Evolutionary conservation across 495 filamentous ascomycete genomes (phyloP).

Genomic region (Podospora bellae-mahoneyi): DNA sequence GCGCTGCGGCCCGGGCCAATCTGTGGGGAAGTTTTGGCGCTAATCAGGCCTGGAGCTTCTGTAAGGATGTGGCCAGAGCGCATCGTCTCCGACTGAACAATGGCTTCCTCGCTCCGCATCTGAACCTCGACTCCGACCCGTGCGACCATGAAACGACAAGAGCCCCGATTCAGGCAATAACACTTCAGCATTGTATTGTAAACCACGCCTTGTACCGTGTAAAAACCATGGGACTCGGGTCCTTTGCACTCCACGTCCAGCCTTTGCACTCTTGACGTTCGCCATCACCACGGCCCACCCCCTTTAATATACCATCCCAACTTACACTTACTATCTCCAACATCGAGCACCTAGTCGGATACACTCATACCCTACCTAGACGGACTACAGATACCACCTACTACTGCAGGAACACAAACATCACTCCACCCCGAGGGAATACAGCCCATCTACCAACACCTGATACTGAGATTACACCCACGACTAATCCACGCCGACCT

Average conservation of each 20-base stretch:
- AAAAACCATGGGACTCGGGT: neutral
- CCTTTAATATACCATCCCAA: neutral
- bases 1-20: too few species aligned
- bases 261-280: neutral
- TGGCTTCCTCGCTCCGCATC: conserved; percentile 21
- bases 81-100: conserved; percentile 20
- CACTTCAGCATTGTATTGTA: neutral
- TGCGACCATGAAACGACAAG: conserved; percentile 28
- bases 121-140: conserved; percentile 16
- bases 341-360: neutral
- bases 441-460: neutral
- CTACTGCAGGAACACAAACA: neutral
- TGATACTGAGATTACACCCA: neutral
- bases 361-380: neutral
- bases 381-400: neutral
- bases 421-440: neutral
- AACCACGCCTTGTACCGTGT: neutral
- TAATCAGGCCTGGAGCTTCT: conserved; percentile 22
- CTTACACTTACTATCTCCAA: neutral
- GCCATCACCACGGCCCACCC: neutral
- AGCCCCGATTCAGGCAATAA: conserved; percentile 17
- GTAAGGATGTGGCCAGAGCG: conserved; percentile 19
- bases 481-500: neutral
- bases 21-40: neutral
- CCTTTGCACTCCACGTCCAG: neutral